Percentiles rank a stretch among this genome's conserved stretches.
phyloP scores from a whole-genome alignment of 2,329 filamentous ascomycete species.

The Exophiala spinifera region DNA sequence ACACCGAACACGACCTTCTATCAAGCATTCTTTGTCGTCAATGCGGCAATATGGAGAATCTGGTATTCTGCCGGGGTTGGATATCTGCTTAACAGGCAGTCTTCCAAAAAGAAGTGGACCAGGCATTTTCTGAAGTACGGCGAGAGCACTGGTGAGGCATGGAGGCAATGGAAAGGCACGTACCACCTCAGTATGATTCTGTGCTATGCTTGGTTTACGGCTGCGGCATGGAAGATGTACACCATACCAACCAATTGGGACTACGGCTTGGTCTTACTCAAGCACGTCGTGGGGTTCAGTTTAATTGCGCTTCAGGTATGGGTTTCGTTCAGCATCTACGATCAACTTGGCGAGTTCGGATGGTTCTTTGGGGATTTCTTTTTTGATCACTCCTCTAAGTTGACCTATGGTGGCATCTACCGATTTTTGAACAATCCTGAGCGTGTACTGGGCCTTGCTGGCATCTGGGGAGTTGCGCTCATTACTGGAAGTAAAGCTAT shows the following conservation, averaged over 20 bases:
- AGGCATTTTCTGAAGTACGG: slow-evolving; percentile 97
- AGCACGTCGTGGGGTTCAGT: slow-evolving; percentile 78
- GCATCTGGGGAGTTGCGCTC: slow-evolving; percentile 90
- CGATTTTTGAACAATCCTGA: slow-evolving; percentile 98
- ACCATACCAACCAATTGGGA: slow-evolving; percentile 79
- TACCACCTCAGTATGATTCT: slow-evolving; percentile 91
- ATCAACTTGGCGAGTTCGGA: slow-evolving; percentile 93
- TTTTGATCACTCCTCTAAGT: slow-evolving; percentile 80
- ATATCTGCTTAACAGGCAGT: slow-evolving; percentile 79
- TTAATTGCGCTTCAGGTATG: slow-evolving; percentile 85
- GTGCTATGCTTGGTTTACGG: slow-evolving; percentile 84
- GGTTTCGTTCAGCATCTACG: slow-evolving; percentile 90
- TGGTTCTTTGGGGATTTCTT: slow-evolving; percentile 99
- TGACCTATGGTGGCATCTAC: slow-evolving; percentile 96
- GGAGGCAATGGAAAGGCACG: slow-evolving; percentile 95
- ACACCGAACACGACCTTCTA: slow-evolving; percentile 74
- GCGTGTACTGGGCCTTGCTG: slow-evolving; percentile 85
- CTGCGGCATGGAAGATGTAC: slow-evolving; percentile 97
- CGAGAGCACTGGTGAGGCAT: slow-evolving; percentile 84
- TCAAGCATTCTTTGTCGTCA: slow-evolving; percentile 74
- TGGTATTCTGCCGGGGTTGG: slow-evolving; percentile 92
- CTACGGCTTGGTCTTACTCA: slow-evolving; percentile 78
- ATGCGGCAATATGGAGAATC: slow-evolving; percentile 78
- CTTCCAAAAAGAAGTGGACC: slow-evolving; percentile 89
- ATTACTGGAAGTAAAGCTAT: slow-evolving; percentile 88